These are phyloP conservation scores for Lecanicillium sp. DNA, from an alignment of 2,329 filamentous ascomycete species.

Conservation along the genomic window DNA sequence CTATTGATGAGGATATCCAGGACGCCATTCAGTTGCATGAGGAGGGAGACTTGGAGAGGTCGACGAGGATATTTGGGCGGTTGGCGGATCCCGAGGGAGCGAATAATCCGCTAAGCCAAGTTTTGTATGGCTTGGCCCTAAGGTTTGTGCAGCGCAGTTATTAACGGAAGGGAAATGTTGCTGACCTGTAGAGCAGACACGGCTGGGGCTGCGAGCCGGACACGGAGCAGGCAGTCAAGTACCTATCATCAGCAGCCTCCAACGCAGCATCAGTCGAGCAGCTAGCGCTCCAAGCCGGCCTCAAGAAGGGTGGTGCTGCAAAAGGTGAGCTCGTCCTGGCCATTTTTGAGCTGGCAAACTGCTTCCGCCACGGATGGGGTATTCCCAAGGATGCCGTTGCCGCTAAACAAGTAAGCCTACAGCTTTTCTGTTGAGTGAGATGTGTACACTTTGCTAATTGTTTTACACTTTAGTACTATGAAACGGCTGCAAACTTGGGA, in stretches of 20 bases:
- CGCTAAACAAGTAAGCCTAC: conserved; percentile 60
- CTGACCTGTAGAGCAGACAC: conserved; percentile 48
- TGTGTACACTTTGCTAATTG: background rate
- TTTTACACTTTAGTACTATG: conserved; percentile 67
- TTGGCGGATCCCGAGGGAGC: conserved; percentile 76
- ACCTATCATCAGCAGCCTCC: conserved; percentile 79
- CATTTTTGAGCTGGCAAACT: conserved; percentile 91
- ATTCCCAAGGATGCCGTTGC: conserved; percentile 78
- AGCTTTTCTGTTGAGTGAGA: no score
- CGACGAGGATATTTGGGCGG: conserved; percentile 76
- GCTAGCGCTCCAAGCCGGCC: conserved; percentile 73
- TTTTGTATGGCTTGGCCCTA: conserved; percentile 86
- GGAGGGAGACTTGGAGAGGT: conserved; percentile 65
- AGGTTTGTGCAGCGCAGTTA: conserved; percentile 44
- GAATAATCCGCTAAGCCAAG: conserved; percentile 91
- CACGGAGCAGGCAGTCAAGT: conserved; percentile 65
- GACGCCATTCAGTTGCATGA: conserved; percentile 95
- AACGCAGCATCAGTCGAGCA: conserved; percentile 85
- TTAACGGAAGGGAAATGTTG: no score
- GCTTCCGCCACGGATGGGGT: conserved; percentile 92
- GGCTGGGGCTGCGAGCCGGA: conserved; percentile 83
- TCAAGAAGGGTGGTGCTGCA: conserved; percentile 87
- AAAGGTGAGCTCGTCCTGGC: conserved; percentile 95
- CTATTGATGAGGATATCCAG: conserved; percentile 68
- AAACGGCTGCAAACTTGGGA: conserved; percentile 92